Percentiles rank a stretch among this genome's conserved stretches.
These are phyloP conservation scores for Solanum gandarillasii DNA, from an alignment of 257 asterid genomes.

Conservation along the genomic window DNA sequence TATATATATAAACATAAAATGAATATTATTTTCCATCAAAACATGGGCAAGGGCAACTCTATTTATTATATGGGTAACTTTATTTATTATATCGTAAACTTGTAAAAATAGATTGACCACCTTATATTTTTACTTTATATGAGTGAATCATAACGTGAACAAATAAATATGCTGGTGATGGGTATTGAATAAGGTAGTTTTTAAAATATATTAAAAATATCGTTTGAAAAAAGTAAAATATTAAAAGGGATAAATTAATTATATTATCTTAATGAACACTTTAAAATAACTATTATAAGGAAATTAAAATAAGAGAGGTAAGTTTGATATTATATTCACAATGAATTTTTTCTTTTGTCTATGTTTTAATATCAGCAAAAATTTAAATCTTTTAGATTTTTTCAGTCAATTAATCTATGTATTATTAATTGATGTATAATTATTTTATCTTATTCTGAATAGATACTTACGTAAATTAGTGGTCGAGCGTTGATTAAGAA, in stretches of 20 bases:
- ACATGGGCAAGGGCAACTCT: not conserved
- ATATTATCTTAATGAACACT: not conserved
- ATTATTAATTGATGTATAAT: no score
- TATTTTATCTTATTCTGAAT: not conserved
- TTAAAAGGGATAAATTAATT: not conserved
- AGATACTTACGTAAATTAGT: not conserved
- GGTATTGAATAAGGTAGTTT: not conserved
- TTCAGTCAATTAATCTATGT: not conserved
- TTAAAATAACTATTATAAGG: not conserved
- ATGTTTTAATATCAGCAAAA: not conserved
- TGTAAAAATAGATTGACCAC: not conserved
- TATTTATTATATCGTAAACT: no score
- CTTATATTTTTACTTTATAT: not conserved
- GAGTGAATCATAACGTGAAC: not conserved
- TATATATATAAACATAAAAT: no score
- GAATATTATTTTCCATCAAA: not conserved
- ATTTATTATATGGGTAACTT: not conserved
- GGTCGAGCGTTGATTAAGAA: not conserved
- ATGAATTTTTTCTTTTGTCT: not conserved
- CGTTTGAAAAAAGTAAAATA: no score
- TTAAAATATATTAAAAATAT: no score
- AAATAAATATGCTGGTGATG: not conserved
- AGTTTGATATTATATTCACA: no score
- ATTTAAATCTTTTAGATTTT: not conserved
- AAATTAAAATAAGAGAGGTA: not conserved